Evolutionary conservation across 2,329 filamentous ascomycete species (phyloP), one percentile per base, ranked within the genome.

Genomic region (Microdochium bolleyi): DNA sequence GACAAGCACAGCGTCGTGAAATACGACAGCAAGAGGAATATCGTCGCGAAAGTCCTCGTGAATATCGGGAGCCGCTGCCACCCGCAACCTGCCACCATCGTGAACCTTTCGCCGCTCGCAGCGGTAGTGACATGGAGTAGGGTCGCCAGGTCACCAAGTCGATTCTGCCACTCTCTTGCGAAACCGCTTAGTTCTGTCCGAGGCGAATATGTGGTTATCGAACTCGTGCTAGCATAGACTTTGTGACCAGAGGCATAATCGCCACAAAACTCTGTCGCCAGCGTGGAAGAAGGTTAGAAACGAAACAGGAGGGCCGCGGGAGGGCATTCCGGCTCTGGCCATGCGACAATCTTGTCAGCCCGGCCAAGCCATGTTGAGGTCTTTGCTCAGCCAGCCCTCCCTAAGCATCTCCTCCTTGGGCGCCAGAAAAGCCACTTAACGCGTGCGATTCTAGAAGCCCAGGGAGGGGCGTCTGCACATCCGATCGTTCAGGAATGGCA

Each of bases 41-140:
- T 22, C 62, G 48, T n/a, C 51, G 55, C 56, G 60, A 69, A 70
- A 67, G 55, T 58, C 53, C 53, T 19, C 38, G 53, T 49, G 51
- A 55, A 52, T 34, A 49, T 22, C 16, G 27, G 27, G 13, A 52
- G 50, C 37, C n/a, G 34, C 10, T 30, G 50, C 50, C 24, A 19
- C 10, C 24, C 16, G 22, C 41, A 8, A 22, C 41, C 9, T 46
- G 21, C n/a, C 41, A 46, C 41, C 41, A 46, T 46, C 19, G 19
- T 46, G 41, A 19, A 5, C 21, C 10, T 22, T 46, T 7, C 14
- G 5, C 41, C 19, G 13, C 21, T 46, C 27, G 27, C 11, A 19
- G 16, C 41, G 19, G 41, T 24, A 19, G 21, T 46, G 41, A 19
- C 41, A 46, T 46, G 19, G 16, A 19, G 27, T 30, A 30, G 27